phyloP scores from a whole-genome alignment of 1,139 yeast genomes.

The Candida frijolesensis region DNA sequence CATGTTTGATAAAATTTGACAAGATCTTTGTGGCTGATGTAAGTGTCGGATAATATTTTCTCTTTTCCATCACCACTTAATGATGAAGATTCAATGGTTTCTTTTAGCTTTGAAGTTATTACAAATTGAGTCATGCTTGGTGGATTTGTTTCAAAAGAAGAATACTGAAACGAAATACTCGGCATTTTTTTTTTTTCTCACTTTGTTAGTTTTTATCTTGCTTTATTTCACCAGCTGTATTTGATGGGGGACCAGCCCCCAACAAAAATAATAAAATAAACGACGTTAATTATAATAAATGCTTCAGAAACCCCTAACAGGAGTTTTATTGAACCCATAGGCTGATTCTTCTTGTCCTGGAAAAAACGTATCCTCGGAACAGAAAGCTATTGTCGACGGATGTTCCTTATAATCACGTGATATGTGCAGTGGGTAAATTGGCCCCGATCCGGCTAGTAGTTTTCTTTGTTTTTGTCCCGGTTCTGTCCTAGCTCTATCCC shows the following conservation, averaged over 20 bases:
- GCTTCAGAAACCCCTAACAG: background rate
- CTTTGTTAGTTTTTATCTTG: background rate
- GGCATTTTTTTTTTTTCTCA: background rate
- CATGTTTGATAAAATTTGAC: conserved; percentile 21
- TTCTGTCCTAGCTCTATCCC: too few relatives aligned
- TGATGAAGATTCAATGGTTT: conserved; percentile 18
- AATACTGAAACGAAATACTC: background rate
- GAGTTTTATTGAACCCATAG: too few relatives aligned
- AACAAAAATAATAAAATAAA: background rate
- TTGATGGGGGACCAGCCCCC: too few relatives aligned
- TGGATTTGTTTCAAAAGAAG: background rate
- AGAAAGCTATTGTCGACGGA: too few relatives aligned
- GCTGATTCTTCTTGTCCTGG: too few relatives aligned
- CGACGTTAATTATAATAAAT: background rate
- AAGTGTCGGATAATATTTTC: conserved; percentile 14
- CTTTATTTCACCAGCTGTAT: too few relatives aligned
- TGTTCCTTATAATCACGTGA: too few relatives aligned
- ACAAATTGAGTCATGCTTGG: conserved; percentile 21
- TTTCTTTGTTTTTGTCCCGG: too few relatives aligned
- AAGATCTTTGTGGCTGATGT: conserved; percentile 24
- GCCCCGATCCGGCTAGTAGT: too few relatives aligned
- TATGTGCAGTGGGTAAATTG: too few relatives aligned
- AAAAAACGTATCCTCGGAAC: too few relatives aligned
- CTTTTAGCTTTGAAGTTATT: conserved; percentile 21
- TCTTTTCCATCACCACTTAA: conserved; percentile 12